These are phyloP conservation scores for Limtongozyma cylindracea DNA, from an alignment of 805 yeast genomes.

Conservation along the genomic window DNA sequence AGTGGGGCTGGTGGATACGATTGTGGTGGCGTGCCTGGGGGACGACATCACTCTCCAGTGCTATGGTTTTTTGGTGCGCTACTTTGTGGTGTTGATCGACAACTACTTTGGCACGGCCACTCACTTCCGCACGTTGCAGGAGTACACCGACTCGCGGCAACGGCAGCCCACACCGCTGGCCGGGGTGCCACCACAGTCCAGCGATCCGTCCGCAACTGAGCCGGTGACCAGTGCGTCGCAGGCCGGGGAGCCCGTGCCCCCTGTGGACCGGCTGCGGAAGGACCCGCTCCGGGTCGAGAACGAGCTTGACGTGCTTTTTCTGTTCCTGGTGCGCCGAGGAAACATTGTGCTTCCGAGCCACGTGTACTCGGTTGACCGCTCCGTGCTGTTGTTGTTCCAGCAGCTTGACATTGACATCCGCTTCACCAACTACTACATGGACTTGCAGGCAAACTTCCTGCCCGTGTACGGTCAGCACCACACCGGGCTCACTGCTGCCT, in stretches of 20 bases:
- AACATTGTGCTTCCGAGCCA: slow-evolving; percentile 48
- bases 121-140: slow-evolving; percentile 74
- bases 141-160: slow-evolving; percentile 18
- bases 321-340: slow-evolving; percentile 47
- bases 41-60: slow-evolving; percentile 41
- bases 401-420: slow-evolving; percentile 57
- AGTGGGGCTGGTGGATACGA: slow-evolving; percentile 41
- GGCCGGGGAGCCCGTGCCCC: no score
- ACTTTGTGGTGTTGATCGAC: slow-evolving; percentile 51
- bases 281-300: no score
- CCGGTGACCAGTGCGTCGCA: no score
- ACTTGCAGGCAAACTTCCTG: slow-evolving; percentile 49
- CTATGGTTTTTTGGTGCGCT: slow-evolving; percentile 60
- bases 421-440: slow-evolving; percentile 84
- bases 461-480: slow-evolving; percentile 20
- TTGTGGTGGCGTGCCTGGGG: slow-evolving; percentile 38
- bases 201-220: no score
- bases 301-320: slow-evolving; percentile 55
- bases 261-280: no score
- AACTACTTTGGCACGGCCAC: slow-evolving; percentile 76
- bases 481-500: no score
- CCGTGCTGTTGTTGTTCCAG: slow-evolving; percentile 36
- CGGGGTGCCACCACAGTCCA: no score
- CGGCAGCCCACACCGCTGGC: no score
- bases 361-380: slow-evolving; percentile 37